Percentiles rank a stretch among this genome's conserved stretches.
Evolutionary conservation across 1,139 yeast genomes (phyloP).

Genomic region (Geotrichum aggregatum): DNA sequence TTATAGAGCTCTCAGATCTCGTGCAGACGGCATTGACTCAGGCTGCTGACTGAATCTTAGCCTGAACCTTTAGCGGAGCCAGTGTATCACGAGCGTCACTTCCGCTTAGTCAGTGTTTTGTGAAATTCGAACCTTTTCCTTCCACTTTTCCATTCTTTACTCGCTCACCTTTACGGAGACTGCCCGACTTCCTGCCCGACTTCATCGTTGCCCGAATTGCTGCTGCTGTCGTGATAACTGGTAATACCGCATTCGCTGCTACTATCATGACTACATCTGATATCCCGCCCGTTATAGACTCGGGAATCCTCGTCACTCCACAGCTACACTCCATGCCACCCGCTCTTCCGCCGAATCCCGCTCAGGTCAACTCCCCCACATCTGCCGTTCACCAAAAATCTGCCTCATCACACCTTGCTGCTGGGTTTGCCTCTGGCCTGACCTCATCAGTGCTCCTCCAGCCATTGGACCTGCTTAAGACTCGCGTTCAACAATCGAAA

Average conservation of each 20-base stretch:
- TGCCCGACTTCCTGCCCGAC: no score
- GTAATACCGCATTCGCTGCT: not conserved
- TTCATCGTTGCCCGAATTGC: no score
- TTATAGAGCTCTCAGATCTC: not conserved
- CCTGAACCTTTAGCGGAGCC: no score
- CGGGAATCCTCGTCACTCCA: not conserved
- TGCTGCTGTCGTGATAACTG: not conserved
- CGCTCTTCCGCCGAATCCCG: not conserved
- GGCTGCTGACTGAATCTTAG: no score
- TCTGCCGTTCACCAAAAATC: slow-evolving; percentile 8
- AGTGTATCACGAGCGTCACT: no score
- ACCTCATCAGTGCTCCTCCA: slow-evolving; percentile 78
- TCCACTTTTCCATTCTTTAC: not conserved
- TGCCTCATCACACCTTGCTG: slow-evolving; percentile 50
- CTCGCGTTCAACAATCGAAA: slow-evolving; percentile 75
- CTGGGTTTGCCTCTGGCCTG: slow-evolving; percentile 87
- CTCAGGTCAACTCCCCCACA: not conserved
- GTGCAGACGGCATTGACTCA: not conserved
- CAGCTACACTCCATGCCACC: not conserved
- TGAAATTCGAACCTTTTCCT: not conserved
- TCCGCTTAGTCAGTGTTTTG: no score
- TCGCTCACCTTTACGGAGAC: no score
- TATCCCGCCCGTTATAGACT: not conserved
- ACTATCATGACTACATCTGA: not conserved
- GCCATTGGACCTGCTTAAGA: slow-evolving; percentile 85